A percentile compares a stretch with the other conserved stretches of the same genome.
Conservation (phyloP, 164 flowering plant genomes). For the Hamamelis virginiana region DNA sequence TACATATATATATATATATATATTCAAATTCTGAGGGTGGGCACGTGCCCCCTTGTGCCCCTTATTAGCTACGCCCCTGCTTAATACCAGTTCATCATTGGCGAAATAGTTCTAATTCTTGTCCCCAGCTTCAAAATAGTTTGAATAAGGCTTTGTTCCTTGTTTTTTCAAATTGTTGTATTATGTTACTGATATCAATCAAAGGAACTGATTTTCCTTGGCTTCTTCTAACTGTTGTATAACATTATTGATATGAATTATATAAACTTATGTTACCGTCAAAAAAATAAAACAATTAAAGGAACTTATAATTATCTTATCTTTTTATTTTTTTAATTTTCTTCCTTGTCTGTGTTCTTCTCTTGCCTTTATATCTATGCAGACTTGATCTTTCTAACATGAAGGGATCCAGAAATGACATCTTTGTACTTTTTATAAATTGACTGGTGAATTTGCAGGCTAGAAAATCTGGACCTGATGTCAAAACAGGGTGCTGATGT, state of each 20-base stretch:
- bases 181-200: background rate
- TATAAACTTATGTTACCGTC: no score
- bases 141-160: background rate
- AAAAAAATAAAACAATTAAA: no score
- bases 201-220: background rate
- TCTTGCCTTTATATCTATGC: no score
- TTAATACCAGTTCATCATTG: no score
- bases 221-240: no score
- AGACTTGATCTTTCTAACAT: background rate
- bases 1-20: no score
- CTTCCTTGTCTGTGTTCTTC: no score
- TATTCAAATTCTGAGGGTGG: no score
- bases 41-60: no score
- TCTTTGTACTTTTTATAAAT: background rate
- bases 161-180: background rate
- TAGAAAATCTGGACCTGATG: constrained; percentile 91
- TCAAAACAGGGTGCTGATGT: constrained; percentile 81
- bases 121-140: background rate
- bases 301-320: no score
- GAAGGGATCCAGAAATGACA: background rate
- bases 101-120: background rate
- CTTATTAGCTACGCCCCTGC: no score
- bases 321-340: no score
- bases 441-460: constrained; percentile 46
- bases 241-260: background rate